phyloP scores from a whole-genome alignment of 2,329 filamentous ascomycete species.

The Aspergillus glaucus region DNA sequence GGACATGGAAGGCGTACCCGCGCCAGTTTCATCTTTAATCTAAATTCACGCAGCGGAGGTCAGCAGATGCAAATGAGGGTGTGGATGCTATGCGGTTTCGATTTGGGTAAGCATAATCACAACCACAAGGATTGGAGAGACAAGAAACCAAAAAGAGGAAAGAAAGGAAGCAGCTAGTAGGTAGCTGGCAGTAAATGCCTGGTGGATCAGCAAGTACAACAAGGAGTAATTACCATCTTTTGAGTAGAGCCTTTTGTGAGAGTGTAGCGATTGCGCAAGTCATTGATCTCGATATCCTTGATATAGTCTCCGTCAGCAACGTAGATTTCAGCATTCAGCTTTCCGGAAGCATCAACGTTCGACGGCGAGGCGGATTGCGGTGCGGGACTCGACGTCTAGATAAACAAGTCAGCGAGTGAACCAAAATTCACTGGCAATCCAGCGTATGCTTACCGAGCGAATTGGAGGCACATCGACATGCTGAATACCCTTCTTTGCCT shows the following conservation, averaged over 20 bases:
- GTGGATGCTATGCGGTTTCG: constrained; percentile 53
- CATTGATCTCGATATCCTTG: constrained; percentile 98
- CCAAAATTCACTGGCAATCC: not conserved
- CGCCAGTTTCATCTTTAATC: constrained; percentile 99
- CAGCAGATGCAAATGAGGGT: constrained; percentile 84
- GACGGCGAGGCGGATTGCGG: constrained; percentile 51
- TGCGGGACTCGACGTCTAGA: constrained; percentile 44
- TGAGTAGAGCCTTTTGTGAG: constrained; percentile 95
- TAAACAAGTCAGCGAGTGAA: constrained; percentile 9
- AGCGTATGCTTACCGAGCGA: constrained; percentile 45
- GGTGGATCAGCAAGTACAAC: constrained; percentile 62
- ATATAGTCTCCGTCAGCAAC: constrained; percentile 96
- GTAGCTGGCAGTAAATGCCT: constrained; percentile 39
- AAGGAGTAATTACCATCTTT: constrained; percentile 95
- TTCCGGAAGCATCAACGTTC: constrained; percentile 44
- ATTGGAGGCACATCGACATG: constrained; percentile 85
- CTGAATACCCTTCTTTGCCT: constrained; percentile 82
- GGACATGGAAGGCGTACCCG: constrained; percentile 70
- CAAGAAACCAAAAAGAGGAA: constrained; percentile 24
- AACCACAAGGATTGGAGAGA: constrained; percentile 39
- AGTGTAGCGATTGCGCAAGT: constrained; percentile 91
- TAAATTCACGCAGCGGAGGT: constrained; percentile 81
- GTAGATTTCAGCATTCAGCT: constrained; percentile 82
- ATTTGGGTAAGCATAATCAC: constrained; percentile 62
- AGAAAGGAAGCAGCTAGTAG: constrained; percentile 28